phyloP scores from a whole-genome alignment of 2,329 filamentous ascomycete genomes.

The Sarocladium kiliense region DNA sequence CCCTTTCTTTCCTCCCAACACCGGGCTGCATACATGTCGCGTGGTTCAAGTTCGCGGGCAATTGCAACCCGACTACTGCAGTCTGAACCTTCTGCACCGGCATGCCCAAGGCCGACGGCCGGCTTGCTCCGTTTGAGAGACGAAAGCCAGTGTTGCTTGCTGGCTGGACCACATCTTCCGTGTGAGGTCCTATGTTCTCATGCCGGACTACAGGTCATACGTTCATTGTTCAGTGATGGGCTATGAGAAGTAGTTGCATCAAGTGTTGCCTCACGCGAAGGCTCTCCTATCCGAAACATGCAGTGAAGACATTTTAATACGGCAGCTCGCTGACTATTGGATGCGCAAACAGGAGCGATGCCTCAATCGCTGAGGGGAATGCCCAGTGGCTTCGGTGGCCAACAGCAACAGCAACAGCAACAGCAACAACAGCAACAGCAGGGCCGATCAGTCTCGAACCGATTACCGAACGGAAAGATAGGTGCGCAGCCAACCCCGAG shows the following conservation, averaged over 20 bases:
- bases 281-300: neutral
- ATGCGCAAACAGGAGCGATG: constrained; percentile 43
- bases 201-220: no score
- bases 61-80: neutral
- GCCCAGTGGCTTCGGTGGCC: constrained; percentile 53
- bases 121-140: no score
- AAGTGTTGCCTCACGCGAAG: neutral
- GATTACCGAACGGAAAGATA: constrained; percentile 62
- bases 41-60: neutral
- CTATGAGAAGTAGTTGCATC: neutral
- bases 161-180: no score
- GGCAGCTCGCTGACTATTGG: neutral
- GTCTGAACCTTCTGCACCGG: no score
- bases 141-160: no score
- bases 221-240: no score
- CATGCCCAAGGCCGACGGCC: no score
- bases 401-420: constrained; percentile 50
- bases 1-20: constrained; percentile 19
- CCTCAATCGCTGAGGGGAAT: constrained; percentile 59
- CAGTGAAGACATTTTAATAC: neutral
- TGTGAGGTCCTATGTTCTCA: no score
- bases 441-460: constrained; percentile 49
- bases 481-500: constrained; percentile 30
- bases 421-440: constrained; percentile 15
- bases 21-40: neutral